Percentiles rank a stretch among this genome's conserved stretches.
phyloP scores from a whole-genome alignment of 2,329 filamentous ascomycete genomes.

The Hirsutella rhossiliensis region DNA sequence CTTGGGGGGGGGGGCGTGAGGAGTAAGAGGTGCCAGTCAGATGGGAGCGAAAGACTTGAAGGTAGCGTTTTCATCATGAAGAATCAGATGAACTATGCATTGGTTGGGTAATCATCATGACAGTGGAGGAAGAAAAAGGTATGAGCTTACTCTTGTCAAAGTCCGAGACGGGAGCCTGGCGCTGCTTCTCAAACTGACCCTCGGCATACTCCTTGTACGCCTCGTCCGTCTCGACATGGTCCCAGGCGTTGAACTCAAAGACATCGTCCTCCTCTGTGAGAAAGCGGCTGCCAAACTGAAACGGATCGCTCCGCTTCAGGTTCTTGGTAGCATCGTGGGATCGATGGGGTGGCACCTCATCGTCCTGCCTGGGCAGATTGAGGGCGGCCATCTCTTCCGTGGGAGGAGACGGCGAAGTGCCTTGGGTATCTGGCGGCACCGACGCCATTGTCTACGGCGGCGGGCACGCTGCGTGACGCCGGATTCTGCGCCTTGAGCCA shows the following conservation, averaged over 20 bases:
- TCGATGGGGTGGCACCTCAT: conserved; percentile 42
- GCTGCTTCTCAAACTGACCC: conserved; percentile 74
- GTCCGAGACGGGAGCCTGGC: conserved; percentile 75
- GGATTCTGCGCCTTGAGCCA: neutral
- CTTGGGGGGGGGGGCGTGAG: neutral
- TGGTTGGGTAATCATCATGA: conserved; percentile 43
- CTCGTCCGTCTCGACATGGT: conserved; percentile 89
- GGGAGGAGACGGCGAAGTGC: conserved; percentile 2
- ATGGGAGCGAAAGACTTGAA: conserved; percentile 62
- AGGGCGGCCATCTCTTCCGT: conserved; percentile 13
- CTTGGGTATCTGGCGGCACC: neutral
- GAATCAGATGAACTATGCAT: conserved; percentile 63
- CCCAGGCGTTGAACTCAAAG: conserved; percentile 98
- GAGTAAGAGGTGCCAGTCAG: conserved; percentile 30
- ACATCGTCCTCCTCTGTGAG: conserved; percentile 78
- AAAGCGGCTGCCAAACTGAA: conserved; percentile 85
- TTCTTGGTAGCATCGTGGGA: conserved; percentile 63
- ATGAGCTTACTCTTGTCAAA: conserved; percentile 68
- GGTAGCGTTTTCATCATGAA: conserved; percentile 49
- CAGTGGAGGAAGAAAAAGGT: conserved; percentile 15
- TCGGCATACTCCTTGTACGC: conserved; percentile 78
- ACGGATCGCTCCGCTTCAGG: conserved; percentile 81
- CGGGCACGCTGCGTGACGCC: neutral
- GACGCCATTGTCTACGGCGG: conserved; percentile 1
- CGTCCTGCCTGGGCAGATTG: conserved; percentile 4